Base-by-base conservation (phyloP, 1,284 basidiomycete species). In the Cerrena zonata region DNA sequence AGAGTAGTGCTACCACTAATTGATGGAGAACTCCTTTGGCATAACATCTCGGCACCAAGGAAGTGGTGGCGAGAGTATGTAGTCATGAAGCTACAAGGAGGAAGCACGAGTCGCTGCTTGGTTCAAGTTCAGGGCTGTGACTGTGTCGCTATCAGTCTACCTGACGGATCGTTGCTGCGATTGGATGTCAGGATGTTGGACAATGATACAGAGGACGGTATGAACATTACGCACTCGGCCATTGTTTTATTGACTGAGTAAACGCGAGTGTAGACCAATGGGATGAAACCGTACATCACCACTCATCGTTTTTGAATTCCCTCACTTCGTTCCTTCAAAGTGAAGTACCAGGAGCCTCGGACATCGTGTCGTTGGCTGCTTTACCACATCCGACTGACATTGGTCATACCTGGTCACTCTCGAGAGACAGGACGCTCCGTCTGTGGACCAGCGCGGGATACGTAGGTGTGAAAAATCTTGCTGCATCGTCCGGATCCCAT, bases 391-490 rank as follows among this genome's bases (percentile, higher is more conserved):
- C 88, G 13, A 85, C 84, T 37, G 82, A 89, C 59, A 73, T 86
- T 51, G 77, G 76, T 11, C 75, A 88, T 54, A 69, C 86, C 19
- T 94, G 91, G 79, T 86, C 91, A 1, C 76, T 96, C 45, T 92
- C 92, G n/a, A 77, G 91, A 51, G 92, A 96, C 70, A 79, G 86
- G 50, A 86, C 86, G 49, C 73, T 96, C 41, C 79, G 91, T 45
- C 75, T 89, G 39, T 97, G 93, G 92, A 84, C 82, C 55, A 73
- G 79, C 38, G 79, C 81, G 60, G 74, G 79, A 24, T 89, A 86
- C 63, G 74, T 86, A 22, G 75, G 80, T 27, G 79, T 78, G 23
- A 82, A 78, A 61, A 63, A 68, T 7, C 67, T 89, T 37, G 53
- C 65, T 3, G 53, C 58, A 23, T 66, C 76, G 55, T 26, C 23